Evolutionary conservation across 2,329 filamentous ascomycete genomes (phyloP).

Genomic region (Emergomyces pasteurianus): DNA sequence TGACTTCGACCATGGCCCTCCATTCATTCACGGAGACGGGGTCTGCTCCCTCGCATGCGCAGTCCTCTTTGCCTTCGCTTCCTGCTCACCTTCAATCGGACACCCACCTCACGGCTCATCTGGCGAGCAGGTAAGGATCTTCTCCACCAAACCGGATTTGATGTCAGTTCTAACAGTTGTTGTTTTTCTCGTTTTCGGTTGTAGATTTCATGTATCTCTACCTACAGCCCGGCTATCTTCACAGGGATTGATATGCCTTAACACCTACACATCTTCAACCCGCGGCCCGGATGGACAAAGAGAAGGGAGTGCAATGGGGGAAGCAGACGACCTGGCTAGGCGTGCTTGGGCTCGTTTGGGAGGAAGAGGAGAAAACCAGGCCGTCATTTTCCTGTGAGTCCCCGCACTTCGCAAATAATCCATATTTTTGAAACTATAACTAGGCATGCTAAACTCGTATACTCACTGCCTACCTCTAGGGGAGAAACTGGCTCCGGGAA

Average conservation of each 20-base stretch:
- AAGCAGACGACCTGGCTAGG: slow-evolving; percentile 82
- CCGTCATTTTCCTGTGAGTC: slow-evolving; percentile 80
- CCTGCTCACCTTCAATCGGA: slow-evolving; percentile 54
- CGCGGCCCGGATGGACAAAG: slow-evolving; percentile 84
- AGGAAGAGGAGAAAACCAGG: slow-evolving; percentile 83
- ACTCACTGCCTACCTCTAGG: slow-evolving; percentile 35
- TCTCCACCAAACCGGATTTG: too few species aligned
- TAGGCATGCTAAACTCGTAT: slow-evolving; percentile 17
- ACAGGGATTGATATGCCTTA: slow-evolving; percentile 80
- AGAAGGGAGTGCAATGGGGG: slow-evolving; percentile 83
- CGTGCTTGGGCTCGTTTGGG: slow-evolving; percentile 77
- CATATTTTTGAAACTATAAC: neutral
- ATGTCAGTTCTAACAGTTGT: neutral
- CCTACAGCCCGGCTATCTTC: slow-evolving; percentile 83
- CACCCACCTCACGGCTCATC: slow-evolving; percentile 40
- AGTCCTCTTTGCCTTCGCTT: slow-evolving; percentile 77
- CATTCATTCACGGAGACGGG: slow-evolving; percentile 30
- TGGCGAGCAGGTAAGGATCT: slow-evolving; percentile 35
- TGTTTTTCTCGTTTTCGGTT: slow-evolving; percentile 38
- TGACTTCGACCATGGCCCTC: slow-evolving; percentile 26
- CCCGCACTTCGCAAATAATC: neutral
- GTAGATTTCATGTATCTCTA: slow-evolving; percentile 80
- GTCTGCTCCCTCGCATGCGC: slow-evolving; percentile 49
- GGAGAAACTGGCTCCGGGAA: slow-evolving; percentile 95
- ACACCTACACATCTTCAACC: slow-evolving; percentile 83